Base-by-base conservation (phyloP, 2,329 filamentous ascomycete genomes). In the Neopestalotiopsis rosae region DNA sequence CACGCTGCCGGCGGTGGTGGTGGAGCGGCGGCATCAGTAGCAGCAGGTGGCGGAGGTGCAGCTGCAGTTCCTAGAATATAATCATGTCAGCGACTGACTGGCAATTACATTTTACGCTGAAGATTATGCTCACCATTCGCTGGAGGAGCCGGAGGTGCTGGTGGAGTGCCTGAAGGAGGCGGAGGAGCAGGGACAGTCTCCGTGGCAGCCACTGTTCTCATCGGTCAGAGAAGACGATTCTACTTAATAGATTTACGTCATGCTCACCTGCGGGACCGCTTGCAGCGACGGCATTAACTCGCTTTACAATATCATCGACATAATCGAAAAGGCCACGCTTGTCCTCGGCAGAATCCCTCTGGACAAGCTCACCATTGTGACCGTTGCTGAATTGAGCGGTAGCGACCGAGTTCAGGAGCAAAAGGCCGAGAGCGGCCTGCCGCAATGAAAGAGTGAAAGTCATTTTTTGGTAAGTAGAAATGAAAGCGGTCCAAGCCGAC, bases 371-470 rank as follows among this genome's bases (percentile, higher is more conserved):
- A 20, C 34, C 32, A 17, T 59, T 20, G 52, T 28, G 17, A 10
- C 24, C 32, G 32, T 40, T 52, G 9, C 24, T 34, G 20, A 59
- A 13, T 49, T 59, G 65, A 7, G 14, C 34, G 10, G 30, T 34
- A 38, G 38, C n/a, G 30, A 59, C 65, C 9, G 49, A 40, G 65
- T 38, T 59, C 32, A 42, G 4, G 1, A 59, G 32, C 28, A 66
- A n/a, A n/a, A 66, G 20, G 9, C 45, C 28, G 32, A 66, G 14
- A 28, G 65, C 65, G 52, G 65, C 65, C 49, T 66, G 65, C 65
- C 52, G 65, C 49, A 66, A 34, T 34, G 65, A 59, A 28, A 59
- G 17, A 38, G 14, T 58, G 52, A 66, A 66, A 40, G 30, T 5
- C 20, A 56, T 40, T n/a, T 57, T 42, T 28, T 28, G 24, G 24